phyloP scores from a whole-genome alignment of 106 monocot genomes.

The Dactylorhiza incarnata region DNA sequence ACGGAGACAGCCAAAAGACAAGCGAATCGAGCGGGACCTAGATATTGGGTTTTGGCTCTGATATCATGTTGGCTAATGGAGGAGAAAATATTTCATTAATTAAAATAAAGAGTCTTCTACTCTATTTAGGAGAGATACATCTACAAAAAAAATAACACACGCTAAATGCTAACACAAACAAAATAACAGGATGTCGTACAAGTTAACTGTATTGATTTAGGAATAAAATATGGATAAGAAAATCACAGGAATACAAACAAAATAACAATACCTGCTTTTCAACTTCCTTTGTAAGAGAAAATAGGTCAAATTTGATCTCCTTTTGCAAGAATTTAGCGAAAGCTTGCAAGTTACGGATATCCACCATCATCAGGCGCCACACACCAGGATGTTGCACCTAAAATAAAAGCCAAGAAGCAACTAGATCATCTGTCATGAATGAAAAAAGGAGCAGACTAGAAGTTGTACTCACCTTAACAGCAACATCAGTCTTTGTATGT shows the following conservation, averaged over 20 bases:
- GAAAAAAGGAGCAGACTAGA: not conserved
- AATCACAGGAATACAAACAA: not conserved
- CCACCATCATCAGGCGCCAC: slow-evolving; percentile 56
- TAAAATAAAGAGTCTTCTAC: too few relatives aligned
- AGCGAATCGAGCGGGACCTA: too few relatives aligned
- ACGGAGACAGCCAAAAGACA: too few relatives aligned
- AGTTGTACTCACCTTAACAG: slow-evolving; percentile 46
- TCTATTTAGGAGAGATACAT: too few relatives aligned
- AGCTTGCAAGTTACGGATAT: slow-evolving; percentile 60
- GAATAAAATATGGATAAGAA: not conserved
- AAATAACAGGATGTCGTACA: not conserved
- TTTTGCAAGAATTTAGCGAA: slow-evolving; percentile 68
- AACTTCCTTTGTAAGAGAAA: slow-evolving; percentile 67
- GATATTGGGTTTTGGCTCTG: too few relatives aligned
- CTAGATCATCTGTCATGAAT: slow-evolving; percentile 1
- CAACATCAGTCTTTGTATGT: slow-evolving; percentile 54
- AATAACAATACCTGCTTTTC: slow-evolving; percentile 41
- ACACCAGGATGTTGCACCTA: slow-evolving; percentile 84
- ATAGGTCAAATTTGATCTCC: slow-evolving; percentile 43
- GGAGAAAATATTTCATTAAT: too few relatives aligned
- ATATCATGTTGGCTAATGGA: too few relatives aligned
- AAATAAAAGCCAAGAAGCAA: slow-evolving; percentile 11
- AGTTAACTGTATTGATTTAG: not conserved
- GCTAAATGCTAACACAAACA: not conserved
- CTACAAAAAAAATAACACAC: too few relatives aligned